phyloP scores from a whole-genome alignment of 1,284 basidiomycete genomes.

The Trametes sp. region DNA sequence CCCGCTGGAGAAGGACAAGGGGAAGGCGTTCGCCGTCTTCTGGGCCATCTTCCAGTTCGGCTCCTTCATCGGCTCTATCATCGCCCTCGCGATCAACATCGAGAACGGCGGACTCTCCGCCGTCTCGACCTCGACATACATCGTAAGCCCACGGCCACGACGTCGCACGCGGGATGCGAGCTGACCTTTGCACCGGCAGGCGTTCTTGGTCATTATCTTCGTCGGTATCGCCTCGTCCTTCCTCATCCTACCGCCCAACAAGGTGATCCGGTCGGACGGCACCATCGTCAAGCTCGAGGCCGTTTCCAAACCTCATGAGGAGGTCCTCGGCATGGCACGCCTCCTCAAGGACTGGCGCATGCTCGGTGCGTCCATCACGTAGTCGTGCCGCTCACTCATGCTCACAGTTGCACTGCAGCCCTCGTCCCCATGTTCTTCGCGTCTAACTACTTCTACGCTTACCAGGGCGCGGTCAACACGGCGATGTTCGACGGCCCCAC shows the following conservation, averaged over 20 bases:
- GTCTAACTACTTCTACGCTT: constrained; percentile 52
- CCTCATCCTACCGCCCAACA: constrained; percentile 48
- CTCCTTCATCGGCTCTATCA: constrained; percentile 57
- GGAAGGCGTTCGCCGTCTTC: constrained; percentile 53
- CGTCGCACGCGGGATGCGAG: not conserved
- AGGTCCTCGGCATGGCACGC: constrained; percentile 43
- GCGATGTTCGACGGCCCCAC: constrained; percentile 49
- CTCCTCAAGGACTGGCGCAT: constrained; percentile 51
- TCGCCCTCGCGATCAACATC: constrained; percentile 56
- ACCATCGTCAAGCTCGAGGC: constrained; percentile 48
- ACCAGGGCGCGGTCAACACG: constrained; percentile 49
- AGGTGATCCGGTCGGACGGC: constrained; percentile 49
- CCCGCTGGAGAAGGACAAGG: constrained; percentile 62
- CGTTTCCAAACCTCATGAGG: constrained; percentile 44
- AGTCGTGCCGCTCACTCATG: not conserved
- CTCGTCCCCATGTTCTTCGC: constrained; percentile 53
- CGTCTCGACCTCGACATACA: constrained; percentile 50
- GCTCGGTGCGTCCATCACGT: constrained; percentile 33
- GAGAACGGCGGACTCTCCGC: constrained; percentile 39
- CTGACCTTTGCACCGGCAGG: constrained; percentile 30
- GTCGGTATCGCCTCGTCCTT: constrained; percentile 48
- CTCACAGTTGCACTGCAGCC: constrained; percentile 25
- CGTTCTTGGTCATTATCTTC: constrained; percentile 51
- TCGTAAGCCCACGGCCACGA: constrained; percentile 33
- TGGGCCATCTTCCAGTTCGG: constrained; percentile 66